Percentiles rank a stretch among this genome's conserved stretches.
Conservation (phyloP, 768 basidiomycete genomes). For the Rhizopogon roseolus region DNA sequence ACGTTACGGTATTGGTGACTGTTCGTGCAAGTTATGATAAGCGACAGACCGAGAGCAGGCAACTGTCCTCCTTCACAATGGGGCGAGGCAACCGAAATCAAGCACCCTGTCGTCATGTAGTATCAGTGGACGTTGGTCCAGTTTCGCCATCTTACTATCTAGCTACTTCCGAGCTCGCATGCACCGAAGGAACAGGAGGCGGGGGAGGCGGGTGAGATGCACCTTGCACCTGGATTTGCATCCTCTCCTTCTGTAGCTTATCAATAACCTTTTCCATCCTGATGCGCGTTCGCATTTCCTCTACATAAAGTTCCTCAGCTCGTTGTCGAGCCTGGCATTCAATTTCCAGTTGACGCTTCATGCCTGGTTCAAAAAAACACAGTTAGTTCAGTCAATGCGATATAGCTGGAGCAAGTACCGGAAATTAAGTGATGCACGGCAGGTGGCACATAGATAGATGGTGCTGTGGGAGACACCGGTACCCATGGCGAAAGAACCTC, state of each 20-base stretch:
- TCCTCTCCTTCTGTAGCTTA: constrained; percentile 10
- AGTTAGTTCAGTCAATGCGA: constrained; percentile 1
- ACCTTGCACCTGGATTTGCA: not conserved
- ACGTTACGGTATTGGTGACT: not conserved
- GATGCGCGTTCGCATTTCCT: constrained; percentile 27
- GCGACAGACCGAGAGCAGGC: not conserved
- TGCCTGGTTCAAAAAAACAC: constrained; percentile 11
- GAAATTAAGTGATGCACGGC: constrained; percentile 29
- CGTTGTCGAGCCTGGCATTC: constrained; percentile 28
- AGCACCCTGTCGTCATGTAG: not conserved
- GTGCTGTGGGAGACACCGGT: constrained; percentile 12
- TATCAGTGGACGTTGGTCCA: not conserved
- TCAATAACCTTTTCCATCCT: constrained; percentile 22
- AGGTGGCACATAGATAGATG: constrained; percentile 30
- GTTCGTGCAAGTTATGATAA: not conserved
- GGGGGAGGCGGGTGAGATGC: not conserved
- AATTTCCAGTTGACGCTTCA: constrained; percentile 28
- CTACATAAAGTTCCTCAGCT: constrained; percentile 26
- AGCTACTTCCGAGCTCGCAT: not conserved
- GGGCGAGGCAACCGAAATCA: too few relatives aligned
- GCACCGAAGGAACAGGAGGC: not conserved
- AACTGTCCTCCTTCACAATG: not conserved
- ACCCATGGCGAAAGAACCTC: constrained; percentile 32
- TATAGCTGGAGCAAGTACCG: constrained; percentile 17
- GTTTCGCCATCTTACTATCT: not conserved